Evolutionary conservation across 2,329 filamentous ascomycete genomes (phyloP).

Genomic region (Emericellopsis atlantica): DNA sequence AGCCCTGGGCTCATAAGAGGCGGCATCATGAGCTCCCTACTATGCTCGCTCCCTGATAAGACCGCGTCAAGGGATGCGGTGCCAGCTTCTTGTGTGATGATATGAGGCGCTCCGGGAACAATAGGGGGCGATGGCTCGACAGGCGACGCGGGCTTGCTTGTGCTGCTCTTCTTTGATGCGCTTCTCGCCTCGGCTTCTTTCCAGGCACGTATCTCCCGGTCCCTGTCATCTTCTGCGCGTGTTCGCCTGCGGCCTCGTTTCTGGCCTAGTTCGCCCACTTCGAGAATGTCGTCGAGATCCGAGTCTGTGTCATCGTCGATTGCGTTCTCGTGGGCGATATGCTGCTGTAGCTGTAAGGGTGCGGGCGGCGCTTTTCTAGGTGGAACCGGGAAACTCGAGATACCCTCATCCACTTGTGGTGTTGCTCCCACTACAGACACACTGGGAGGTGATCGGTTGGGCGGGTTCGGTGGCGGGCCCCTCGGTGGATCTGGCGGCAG

Average conservation of each 20-base stretch:
- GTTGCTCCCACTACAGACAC: constrained; percentile 29
- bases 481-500: constrained; percentile 38
- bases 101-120: constrained; percentile 19
- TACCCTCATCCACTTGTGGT: constrained; percentile 28
- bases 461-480: constrained; percentile 38
- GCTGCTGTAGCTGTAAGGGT: constrained; percentile 53
- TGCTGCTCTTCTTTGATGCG: constrained; percentile 60
- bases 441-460: constrained; percentile 21
- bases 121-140: constrained; percentile 21
- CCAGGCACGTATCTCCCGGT: constrained; percentile 56
- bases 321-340: constrained; percentile 3
- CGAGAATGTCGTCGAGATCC: constrained; percentile 70
- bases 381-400: constrained; percentile 41
- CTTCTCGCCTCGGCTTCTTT: constrained; percentile 60
- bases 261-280: constrained; percentile 51
- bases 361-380: constrained; percentile 77
- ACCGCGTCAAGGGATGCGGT: constrained; percentile 41
- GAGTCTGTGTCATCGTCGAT: constrained; percentile 56
- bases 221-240: constrained; percentile 73
- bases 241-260: constrained; percentile 70
- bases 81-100: constrained; percentile 22
- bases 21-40: constrained; percentile 20
- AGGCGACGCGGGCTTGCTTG: constrained; percentile 13
- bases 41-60: constrained; percentile 21
- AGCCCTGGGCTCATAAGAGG: constrained; percentile 46